Evolutionary conservation across 768 basidiomycete genomes (phyloP), one percentile per base, ranked within the genome.

Genomic region (Tricholoma bakamatsutake): DNA sequence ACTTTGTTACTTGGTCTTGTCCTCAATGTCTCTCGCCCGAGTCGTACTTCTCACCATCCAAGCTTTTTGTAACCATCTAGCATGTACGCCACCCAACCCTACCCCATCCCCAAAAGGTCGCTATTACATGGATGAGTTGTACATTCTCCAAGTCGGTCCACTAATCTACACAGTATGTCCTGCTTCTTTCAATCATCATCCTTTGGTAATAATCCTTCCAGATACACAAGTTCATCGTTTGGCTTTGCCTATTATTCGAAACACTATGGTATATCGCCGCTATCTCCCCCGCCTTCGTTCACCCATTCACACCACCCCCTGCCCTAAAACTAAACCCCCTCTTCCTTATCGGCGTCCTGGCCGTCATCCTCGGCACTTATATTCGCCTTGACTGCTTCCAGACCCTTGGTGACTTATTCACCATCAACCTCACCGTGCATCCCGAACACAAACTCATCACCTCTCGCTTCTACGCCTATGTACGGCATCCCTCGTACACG

Each of bases 401-500:
- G 34, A 72, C 76, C 18, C 71, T 80, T 11, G 76, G 76, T 4
- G 62, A 69, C 8, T 61, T 77, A 43, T 80, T 79, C 61, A 79
- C 79, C 5, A 77, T 78, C 55, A 77, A 80, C 51, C 71, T 80
- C 55, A 74, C 75, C 48, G 64, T 80, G 24, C 72, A 73, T 43
- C 75, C 72, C 10, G 57, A 63, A 13, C 78, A 80, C 62, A 70
- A 59, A 51, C 65, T 80, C 40, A 65, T 80, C 35, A 78, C 76
- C 5, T 64, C 66, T 15, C 72, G 78, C 5, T 72, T 69, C 54
- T 80, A 80, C 62, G 24, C 63, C 12, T 72, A 72, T 33, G 79
- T 80, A 51, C 76, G 79, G 11, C 79, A 80, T 62, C 79, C 79
- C 15, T 66, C 76, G 0, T 79, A 79, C 56, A 72, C 75, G 0